phyloP scores from a whole-genome alignment of 352 stramenopile species.

The Phytophthora brassicae region DNA sequence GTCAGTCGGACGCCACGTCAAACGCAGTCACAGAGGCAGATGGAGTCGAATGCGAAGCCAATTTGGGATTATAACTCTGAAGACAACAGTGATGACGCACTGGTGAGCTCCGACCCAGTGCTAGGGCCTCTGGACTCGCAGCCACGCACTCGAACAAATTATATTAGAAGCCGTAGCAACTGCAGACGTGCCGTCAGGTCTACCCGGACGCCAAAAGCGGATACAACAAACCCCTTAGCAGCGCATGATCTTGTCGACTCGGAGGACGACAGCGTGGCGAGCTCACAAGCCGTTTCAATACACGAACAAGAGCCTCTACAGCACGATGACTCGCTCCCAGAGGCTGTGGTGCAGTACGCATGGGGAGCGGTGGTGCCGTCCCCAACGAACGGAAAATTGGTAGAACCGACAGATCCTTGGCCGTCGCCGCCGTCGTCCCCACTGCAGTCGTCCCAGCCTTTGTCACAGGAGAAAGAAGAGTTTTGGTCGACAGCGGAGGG shows the following conservation, averaged over 20 bases:
- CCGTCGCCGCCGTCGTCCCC: conserved; percentile 30
- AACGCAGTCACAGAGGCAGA: conserved; percentile 16
- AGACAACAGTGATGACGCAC: conserved; percentile 12
- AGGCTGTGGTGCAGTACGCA: conserved; percentile 37
- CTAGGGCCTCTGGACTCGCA: conserved; percentile 10
- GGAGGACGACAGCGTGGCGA: conserved; percentile 21
- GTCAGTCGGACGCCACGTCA: conserved; percentile 5
- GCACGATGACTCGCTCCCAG: conserved; percentile 19
- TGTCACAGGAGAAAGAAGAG: conserved; percentile 17
- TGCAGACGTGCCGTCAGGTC: not conserved
- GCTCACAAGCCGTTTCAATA: conserved; percentile 7
- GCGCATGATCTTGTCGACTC: conserved; percentile 24
- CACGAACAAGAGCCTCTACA: conserved; percentile 13
- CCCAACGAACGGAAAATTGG: conserved; percentile 12
- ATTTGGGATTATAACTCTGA: conserved; percentile 27
- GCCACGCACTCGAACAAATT: conserved; percentile 1
- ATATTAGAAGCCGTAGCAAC: conserved; percentile 9
- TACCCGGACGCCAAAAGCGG: not conserved
- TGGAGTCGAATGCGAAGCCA: conserved; percentile 11
- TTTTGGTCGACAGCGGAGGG: conserved; percentile 18
- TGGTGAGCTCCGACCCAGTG: conserved; percentile 8
- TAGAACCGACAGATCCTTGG: conserved; percentile 8
- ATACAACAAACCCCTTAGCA: conserved; percentile 6
- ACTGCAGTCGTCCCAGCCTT: conserved; percentile 14
- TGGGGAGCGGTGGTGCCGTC: conserved; percentile 32